Base-by-base conservation (phyloP, 2,329 filamentous ascomycete species). In the Claviceps citrina region DNA sequence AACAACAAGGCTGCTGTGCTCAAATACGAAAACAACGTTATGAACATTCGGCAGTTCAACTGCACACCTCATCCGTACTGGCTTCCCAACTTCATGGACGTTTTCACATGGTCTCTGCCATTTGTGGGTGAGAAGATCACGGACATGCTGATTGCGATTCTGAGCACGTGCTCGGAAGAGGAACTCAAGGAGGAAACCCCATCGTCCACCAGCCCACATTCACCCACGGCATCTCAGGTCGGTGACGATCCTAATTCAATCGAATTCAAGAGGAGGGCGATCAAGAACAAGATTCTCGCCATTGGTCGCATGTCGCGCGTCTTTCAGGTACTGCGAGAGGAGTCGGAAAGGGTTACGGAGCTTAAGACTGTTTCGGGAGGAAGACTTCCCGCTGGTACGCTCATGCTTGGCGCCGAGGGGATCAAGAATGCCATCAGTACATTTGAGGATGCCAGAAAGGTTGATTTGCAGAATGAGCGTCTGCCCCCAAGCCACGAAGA, bases 1-100 rank as follows among this genome's bases (percentile, higher is more conserved):
- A 98, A 98, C 76, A 98, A 98, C 73, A 98, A 98, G 70, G 91
- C 91, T 2, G 91, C 91, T 0, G 91, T 98, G 31, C 70, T 98
- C 54, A 98, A 98, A 67, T 98, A 98, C 60, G 91, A 98, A 67
- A 98, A 98, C 65, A 98, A 98, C 56, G 91, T 98, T 45, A 98
- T 98, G 91, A 98, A 98, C 69, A 98, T 98, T 57, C 78, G 91
- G 44, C 91, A 98, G 63, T 98, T 98, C 69, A 98, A 98, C 71
- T 98, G 89, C 73, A 96, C 91, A 18, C 91, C 91, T 26, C 91
- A 98, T 61, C 91, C 91, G 6, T 98, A 98, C 70, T 98, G 91
- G 91, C 75, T 98, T 36, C 91, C 91, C 41, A 98, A 98, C 68
- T 98, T 98, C 59, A 98, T 98, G 91, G 91, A 98, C 56, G 91